Conservation (phyloP, 495 filamentous ascomycete species). For the Friedmanniomyces endolithicus region DNA sequence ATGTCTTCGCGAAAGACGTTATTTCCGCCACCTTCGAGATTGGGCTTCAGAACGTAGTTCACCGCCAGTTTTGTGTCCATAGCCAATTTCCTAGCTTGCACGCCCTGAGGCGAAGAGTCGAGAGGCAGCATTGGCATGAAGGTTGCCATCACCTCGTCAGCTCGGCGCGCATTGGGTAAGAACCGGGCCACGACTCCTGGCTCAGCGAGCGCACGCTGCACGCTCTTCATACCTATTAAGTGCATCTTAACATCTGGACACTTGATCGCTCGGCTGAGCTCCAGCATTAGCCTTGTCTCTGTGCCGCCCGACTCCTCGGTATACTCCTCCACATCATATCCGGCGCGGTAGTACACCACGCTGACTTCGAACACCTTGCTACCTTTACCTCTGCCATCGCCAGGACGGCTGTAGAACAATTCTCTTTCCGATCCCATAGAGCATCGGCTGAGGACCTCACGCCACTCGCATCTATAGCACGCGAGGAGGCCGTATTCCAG, state of each 20-base stretch:
- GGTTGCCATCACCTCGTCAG: background rate
- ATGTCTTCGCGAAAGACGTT: constrained; percentile 22
- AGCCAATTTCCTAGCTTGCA: background rate
- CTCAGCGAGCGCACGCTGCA: constrained; percentile 18
- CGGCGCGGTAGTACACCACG: constrained; percentile 21
- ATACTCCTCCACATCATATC: constrained; percentile 19
- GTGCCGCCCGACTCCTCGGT: background rate
- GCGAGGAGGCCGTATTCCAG: constrained; percentile 22
- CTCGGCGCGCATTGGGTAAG: background rate
- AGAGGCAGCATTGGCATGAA: constrained; percentile 17
- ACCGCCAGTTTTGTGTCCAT: background rate
- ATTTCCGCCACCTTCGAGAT: constrained; percentile 22
- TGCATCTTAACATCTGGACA: constrained; percentile 19
- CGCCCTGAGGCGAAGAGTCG: constrained; percentile 9
- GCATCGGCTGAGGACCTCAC: constrained; percentile 7
- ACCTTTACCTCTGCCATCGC: background rate
- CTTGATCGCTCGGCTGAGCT: constrained; percentile 20
- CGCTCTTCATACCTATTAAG: constrained; percentile 18
- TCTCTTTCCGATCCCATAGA: background rate
- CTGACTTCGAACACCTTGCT: constrained; percentile 14
- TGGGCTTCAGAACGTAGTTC: constrained; percentile 22
- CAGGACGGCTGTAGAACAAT: constrained; percentile 2
- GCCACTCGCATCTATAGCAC: constrained; percentile 14
- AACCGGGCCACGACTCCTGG: constrained; percentile 16
- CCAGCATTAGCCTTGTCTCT: constrained; percentile 5